Percentiles rank a stretch among this genome's conserved stretches.
Evolutionary conservation across 2,329 filamentous ascomycete genomes (phyloP).

Genomic region (Diaporthe batatas): DNA sequence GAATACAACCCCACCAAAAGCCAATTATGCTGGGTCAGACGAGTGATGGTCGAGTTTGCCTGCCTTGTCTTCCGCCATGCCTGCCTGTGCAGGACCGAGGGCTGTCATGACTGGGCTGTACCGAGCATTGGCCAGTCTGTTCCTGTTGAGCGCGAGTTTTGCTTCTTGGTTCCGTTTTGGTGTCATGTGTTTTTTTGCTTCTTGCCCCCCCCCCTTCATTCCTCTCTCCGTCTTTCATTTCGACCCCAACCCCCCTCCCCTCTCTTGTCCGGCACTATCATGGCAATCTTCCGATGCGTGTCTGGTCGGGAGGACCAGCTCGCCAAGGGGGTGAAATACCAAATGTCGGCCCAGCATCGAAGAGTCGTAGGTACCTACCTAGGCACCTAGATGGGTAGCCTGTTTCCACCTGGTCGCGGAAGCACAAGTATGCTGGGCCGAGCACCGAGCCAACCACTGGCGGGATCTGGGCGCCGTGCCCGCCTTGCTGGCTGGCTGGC

Average conservation of each 20-base stretch:
- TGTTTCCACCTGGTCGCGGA: background rate
- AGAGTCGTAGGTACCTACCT: background rate
- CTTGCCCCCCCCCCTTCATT: too few relatives aligned
- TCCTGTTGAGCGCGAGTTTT: constrained; percentile 1
- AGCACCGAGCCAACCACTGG: constrained; percentile 23
- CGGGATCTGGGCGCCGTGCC: constrained; percentile 18
- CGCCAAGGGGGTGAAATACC: background rate
- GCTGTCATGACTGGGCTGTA: background rate
- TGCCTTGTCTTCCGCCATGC: constrained; percentile 6
- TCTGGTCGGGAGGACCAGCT: constrained; percentile 3
- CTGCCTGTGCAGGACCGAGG: background rate
- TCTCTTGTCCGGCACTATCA: background rate
- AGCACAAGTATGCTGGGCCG: constrained; percentile 2
- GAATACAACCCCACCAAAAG: background rate
- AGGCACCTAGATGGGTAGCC: too few relatives aligned
- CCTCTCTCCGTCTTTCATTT: too few relatives aligned
- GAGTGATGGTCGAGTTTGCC: background rate
- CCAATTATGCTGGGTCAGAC: background rate
- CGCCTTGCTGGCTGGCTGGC: constrained; percentile 1
- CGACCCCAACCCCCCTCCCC: too few relatives aligned
- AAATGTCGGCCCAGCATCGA: constrained; percentile 5
- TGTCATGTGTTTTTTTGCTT: background rate
- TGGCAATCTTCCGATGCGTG: constrained; percentile 15
- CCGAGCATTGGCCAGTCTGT: background rate
- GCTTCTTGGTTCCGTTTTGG: background rate